Evolutionary conservation across 1,139 yeast species (phyloP).

Genomic region (Diutina neorugosa): DNA sequence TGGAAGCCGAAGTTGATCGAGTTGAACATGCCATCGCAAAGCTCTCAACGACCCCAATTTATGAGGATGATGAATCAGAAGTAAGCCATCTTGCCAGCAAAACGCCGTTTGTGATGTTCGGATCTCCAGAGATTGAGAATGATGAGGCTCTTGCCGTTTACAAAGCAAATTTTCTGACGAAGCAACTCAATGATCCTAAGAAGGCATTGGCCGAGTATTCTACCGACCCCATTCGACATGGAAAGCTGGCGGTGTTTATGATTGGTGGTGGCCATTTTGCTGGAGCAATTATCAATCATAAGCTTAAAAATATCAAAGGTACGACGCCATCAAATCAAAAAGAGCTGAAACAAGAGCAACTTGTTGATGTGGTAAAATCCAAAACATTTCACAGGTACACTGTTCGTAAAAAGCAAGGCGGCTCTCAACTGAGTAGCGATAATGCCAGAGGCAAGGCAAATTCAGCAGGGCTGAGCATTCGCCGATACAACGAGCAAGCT

Average conservation of each 20-base stretch:
- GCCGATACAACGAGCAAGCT: constrained; percentile 85
- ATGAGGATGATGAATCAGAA: constrained; percentile 18
- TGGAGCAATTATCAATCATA: constrained; percentile 81
- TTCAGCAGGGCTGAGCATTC: constrained; percentile 85
- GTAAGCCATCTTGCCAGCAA: constrained; percentile 48
- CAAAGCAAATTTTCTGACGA: constrained; percentile 45
- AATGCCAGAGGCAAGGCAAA: constrained; percentile 90
- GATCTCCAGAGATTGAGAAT: constrained; percentile 30
- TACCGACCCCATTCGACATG: constrained; percentile 10
- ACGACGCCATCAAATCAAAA: constrained; percentile 28
- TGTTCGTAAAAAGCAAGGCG: constrained; percentile 95
- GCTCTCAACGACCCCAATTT: constrained; percentile 10
- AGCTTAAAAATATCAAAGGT: constrained; percentile 44
- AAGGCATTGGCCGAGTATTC: constrained; percentile 24
- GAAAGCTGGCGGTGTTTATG: constrained; percentile 72
- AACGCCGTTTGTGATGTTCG: constrained; percentile 50
- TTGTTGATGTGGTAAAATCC: constrained; percentile 55
- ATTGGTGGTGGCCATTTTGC: constrained; percentile 98
- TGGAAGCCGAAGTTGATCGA: constrained; percentile 15
- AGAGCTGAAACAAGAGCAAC: constrained; percentile 38
- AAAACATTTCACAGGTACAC: constrained; percentile 93
- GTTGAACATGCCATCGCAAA: constrained; percentile 19
- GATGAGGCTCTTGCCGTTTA: constrained; percentile 54
- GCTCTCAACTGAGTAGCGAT: constrained; percentile 88
- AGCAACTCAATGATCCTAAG: constrained; percentile 14